Evolutionary conservation across 1,284 basidiomycete genomes (phyloP), one percentile per base, ranked within the genome.

Genomic region (Rhodotorula glutinis): DNA sequence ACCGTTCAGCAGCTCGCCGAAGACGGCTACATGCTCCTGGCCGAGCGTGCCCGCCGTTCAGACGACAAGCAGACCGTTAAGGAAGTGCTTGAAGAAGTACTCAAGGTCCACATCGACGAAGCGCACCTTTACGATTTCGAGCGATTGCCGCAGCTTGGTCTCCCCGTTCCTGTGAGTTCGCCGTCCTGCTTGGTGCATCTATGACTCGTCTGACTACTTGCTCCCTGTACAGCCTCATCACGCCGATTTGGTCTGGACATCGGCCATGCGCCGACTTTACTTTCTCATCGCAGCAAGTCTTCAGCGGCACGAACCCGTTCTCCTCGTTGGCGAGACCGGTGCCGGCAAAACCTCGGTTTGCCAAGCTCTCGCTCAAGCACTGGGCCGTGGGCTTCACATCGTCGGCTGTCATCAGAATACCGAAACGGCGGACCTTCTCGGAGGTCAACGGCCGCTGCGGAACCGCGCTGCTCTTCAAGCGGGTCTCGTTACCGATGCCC

Each of bases 401-500:
- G 85, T 99, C 75, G 98, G 92, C 76, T 98, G 95, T 77, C 96
- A 99, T 79, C 94, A 98, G 79, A 98, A 98, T 77, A 98, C 95
- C n/a, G 96, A 99, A 80, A 96, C 95, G 0, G 92, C 95, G 13
- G 96, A 99, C 79, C 82, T 99, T 49, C 90, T 98, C 57, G 96
- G 96, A 47, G 91, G 92, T 43, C 86, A 98, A 75, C 85, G 96
- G 46, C 96, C 96, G 4, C 81, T 95, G n/a, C 87, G 96, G 30
- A 93, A 93, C 79, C 87, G 90, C 46, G 77, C 80, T 5, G 79
- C 80, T 17, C 75, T 80, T n/a, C 79, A 81, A 56, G 75, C 78
- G 55, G 71, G 74, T 17, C 75, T 80, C 21, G 70, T 79, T 43
- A 61, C 53, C 13, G 77, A 78, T 27, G 79, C 79, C 10, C 59